Evolutionary conservation across 2,329 filamentous ascomycete species (phyloP), one percentile per base, ranked within the genome.

Genomic region (Sordariomycetes sp.): DNA sequence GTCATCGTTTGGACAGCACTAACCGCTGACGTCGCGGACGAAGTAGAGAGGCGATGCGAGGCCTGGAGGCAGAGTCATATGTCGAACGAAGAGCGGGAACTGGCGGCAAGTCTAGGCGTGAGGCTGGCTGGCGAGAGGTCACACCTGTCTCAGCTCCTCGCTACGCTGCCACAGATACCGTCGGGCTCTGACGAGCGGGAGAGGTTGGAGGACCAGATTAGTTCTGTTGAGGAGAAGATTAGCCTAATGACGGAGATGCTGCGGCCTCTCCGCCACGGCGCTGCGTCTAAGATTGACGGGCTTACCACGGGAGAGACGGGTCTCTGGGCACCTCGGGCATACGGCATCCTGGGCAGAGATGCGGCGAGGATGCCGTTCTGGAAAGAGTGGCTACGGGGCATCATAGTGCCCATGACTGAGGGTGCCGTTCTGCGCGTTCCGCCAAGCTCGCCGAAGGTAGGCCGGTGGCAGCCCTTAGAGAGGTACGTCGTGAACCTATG

Each of bases 401-500:
- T 97, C 10, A 77, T 94, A n/a, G 89, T 96, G 24, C 94, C 94
- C 32, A 99, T 97, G 94, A 90, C 85, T 1, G 90, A 95, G 66
- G 90, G 92, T 22, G 84, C 79, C 15, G 78, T 99, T 34, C 73
- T 94, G 62, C 81, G 91, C 58, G 84, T 99, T 8, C 90, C 94
- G 7, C 78, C 89, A 10, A 95, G 87, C 70, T 97, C 92, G 5
- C 91, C 94, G 13, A 89, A 85, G 65, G 84, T 96, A 62, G 94
- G 94, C 52, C 84, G 90, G 67, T 99, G 94, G 94, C 92, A 96
- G 69, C 94, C 94, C 15, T 74, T 99, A 60, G 94, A 99, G 74
- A 85, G 91, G 66, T 99, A 97, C 69, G 91, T 99, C 36, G 86
- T 97, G 72, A 97, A 97, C 68, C 77, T 99, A 36, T 99, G 94